Evolutionary conservation across 202 grass and related monocot genomes (phyloP).

Genomic region (Digitaria exilis): DNA sequence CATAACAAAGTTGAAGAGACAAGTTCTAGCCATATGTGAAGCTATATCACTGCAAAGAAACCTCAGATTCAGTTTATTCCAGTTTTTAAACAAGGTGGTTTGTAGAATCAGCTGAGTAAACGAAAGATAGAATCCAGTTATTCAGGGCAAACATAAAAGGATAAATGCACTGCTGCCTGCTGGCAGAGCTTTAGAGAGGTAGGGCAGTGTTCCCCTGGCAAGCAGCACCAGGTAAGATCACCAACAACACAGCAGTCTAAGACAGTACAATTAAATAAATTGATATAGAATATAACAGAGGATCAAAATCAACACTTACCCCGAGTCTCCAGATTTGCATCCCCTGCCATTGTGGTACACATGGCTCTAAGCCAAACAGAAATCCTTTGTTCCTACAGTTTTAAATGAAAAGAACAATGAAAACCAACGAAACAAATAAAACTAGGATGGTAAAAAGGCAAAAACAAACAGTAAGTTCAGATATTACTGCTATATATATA

Average conservation of each 20-base stretch:
- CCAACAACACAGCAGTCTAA: neutral
- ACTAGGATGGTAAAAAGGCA: neutral
- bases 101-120: too few species aligned
- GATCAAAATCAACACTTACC: neutral
- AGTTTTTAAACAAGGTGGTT: too few species aligned
- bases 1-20: neutral
- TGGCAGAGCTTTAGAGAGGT: too few species aligned
- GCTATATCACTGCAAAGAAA: too few species aligned
- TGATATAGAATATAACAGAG: neutral
- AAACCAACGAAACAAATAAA: neutral
- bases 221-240: neutral
- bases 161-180: neutral
- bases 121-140: too few species aligned
- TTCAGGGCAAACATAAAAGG: too few species aligned
- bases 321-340: neutral
- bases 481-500: too few species aligned
- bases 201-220: neutral
- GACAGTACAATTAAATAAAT: too few species aligned
- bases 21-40: too few species aligned
- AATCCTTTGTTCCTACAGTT: conserved; percentile 11
- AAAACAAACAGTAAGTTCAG: neutral
- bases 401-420: neutral
- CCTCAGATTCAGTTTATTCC: too few species aligned
- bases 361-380: neutral
- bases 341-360: neutral